A percentile compares a stretch with the other conserved stretches of the same genome.
These are phyloP conservation scores for Termitomyces sp. DNA, from an alignment of 768 basidiomycete genomes.

Conservation along the genomic window DNA sequence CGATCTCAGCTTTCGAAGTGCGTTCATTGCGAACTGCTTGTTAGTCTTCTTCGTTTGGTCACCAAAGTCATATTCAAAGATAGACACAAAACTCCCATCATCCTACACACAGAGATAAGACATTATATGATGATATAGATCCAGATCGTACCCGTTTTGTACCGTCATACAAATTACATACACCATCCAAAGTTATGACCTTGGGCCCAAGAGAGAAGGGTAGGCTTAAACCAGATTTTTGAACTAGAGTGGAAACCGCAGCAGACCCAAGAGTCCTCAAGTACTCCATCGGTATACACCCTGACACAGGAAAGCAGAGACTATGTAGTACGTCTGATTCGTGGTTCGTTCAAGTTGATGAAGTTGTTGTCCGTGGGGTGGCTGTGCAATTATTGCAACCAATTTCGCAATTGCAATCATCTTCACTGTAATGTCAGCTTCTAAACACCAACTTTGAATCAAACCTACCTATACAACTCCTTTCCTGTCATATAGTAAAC, in stretches of 20 bases:
- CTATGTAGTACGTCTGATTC: too few relatives aligned
- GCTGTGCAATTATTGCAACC: constrained; percentile 2
- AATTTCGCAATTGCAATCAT: neutral
- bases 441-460: neutral
- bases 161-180: constrained; percentile 87
- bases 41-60: constrained; percentile 54
- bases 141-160: constrained; percentile 67
- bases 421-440: neutral
- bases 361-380: neutral
- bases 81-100: constrained; percentile 78
- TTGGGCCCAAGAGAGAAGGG: constrained; percentile 84
- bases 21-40: constrained; percentile 81
- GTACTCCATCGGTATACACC: constrained; percentile 61
- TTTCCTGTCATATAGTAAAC: neutral
- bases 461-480: neutral
- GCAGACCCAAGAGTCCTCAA: constrained; percentile 78
- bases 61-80: constrained; percentile 88
- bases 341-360: too few relatives aligned
- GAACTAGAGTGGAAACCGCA: constrained; percentile 87
- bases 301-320: neutral
- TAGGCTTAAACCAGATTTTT: constrained; percentile 87
- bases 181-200: constrained; percentile 61
- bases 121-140: neutral
- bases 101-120: constrained; percentile 52
- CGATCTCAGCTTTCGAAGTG: constrained; percentile 84